Evolutionary conservation across 345 rosid species (phyloP).

Genomic region (Pistacia atlantica): DNA sequence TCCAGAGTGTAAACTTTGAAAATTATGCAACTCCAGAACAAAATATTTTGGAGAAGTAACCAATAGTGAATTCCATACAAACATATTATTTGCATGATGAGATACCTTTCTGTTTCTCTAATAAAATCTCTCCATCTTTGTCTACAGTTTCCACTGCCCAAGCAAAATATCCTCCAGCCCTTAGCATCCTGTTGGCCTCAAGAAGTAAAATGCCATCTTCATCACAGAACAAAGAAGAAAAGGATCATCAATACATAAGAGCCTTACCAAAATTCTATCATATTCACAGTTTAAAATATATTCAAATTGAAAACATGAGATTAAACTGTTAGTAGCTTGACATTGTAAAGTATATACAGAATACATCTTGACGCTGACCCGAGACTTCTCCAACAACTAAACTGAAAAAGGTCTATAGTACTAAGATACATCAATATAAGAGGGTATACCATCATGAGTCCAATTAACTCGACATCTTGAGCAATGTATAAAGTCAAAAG

Average conservation of each 20-base stretch:
- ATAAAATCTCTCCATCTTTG: conserved; percentile 50
- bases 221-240: conserved; percentile 17
- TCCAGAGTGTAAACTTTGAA: neutral
- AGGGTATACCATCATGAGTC: conserved; percentile 48
- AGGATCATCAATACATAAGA: conserved; percentile 9
- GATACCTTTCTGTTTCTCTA: conserved; percentile 62
- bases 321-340: neutral
- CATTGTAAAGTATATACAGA: neutral
- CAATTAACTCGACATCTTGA: conserved; percentile 67
- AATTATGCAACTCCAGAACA: neutral
- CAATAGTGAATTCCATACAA: no score
- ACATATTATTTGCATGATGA: neutral
- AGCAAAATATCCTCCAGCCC: conserved; percentile 72
- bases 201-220: conserved; percentile 68
- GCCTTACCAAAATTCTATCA: neutral
- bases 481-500: conserved; percentile 70
- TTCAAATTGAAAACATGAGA: neutral
- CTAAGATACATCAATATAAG: neutral
- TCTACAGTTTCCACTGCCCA: conserved; percentile 66
- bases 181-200: conserved; percentile 64
- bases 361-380: conserved; percentile 9
- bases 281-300: neutral
- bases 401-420: neutral
- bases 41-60: neutral
- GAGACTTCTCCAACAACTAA: neutral